Base-by-base conservation (phyloP, 2,329 filamentous ascomycete genomes). In the Calcarisporium arbuscula region DNA sequence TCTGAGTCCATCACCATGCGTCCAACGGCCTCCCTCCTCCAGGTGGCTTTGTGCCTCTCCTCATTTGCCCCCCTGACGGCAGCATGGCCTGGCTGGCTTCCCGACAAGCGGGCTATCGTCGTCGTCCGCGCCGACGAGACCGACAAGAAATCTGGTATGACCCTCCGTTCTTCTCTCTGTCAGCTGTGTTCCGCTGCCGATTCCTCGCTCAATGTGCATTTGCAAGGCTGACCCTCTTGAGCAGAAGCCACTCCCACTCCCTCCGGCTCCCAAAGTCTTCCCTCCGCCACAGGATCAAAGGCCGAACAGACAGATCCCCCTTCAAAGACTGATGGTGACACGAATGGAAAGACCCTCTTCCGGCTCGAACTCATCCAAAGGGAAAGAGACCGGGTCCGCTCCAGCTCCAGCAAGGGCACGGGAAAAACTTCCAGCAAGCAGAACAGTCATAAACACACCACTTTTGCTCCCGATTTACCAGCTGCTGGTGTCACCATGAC, bases 51-150 rank as follows among this genome's bases (percentile, higher is more conserved):
- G 36, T 61, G 76, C 45, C 61, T 79, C 12, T 57, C 58, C 28
- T 66, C 74, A 20, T 55, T 77, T 34, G 57, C 69, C 8, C 62
- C 68, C 12, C 44, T 73, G 16, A 65, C 66, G n/a, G 64, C 70
- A 35, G 73, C 67, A 37, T 78, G 74, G 74, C 68, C 74, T 15
- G 57, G 54, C 42, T 77, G 70, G 67, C 57, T 78, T 23, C 73
- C 74, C 14, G 64, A 71, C 10, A 30, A 67, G 22, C 68, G 77
- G 43, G 51, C 67, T 11, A 51, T 81, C 22, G 57, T 79, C 26
- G 57, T 79, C 26, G 72, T 71, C 32, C 65, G 72, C 40, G 61
- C 64, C 42, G 61, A 70, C 42, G 54, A 58, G 28, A 53, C 36
- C n/a, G 29, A 26, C 15, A 23, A 40, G 15, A 28, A 44, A 16